phyloP scores from a whole-genome alignment of 331 rosid genomes.

The Quercus phellos region DNA sequence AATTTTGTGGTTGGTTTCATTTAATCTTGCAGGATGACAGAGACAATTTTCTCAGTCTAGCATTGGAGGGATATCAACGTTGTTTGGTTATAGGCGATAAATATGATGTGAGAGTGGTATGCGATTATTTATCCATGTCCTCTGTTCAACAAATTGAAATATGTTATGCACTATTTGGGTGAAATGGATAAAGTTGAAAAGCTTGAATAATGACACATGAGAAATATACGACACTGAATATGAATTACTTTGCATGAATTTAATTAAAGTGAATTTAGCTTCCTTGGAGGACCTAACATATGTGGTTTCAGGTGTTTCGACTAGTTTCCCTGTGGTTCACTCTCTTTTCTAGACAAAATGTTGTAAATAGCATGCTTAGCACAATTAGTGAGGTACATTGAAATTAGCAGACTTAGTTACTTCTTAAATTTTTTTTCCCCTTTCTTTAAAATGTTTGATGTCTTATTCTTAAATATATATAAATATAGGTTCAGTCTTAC shows the following conservation, averaged over 20 bases:
- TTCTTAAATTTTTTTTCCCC: neutral
- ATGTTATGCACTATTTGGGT: neutral
- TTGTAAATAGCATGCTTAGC: slow-evolving; percentile 65
- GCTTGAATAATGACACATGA: neutral
- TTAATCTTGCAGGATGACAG: slow-evolving; percentile 69
- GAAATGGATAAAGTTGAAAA: neutral
- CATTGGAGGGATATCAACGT: slow-evolving; percentile 83
- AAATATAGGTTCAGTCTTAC: slow-evolving; percentile 77
- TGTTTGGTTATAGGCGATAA: slow-evolving; percentile 84
- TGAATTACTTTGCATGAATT: neutral
- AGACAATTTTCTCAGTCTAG: slow-evolving; percentile 77
- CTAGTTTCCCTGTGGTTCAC: slow-evolving; percentile 84
- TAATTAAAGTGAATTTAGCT: slow-evolving; percentile 4
- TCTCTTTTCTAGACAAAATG: slow-evolving; percentile 58
- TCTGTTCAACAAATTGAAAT: slow-evolving; percentile 6
- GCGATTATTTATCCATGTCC: slow-evolving; percentile 27
- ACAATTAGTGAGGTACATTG: slow-evolving; percentile 62
- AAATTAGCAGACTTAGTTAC: neutral
- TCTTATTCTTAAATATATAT: slow-evolving; percentile 23
- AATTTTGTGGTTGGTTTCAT: slow-evolving; percentile 11
- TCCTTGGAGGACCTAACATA: slow-evolving; percentile 19
- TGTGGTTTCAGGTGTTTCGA: slow-evolving; percentile 73
- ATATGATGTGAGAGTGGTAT: slow-evolving; percentile 94
- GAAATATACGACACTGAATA: neutral
- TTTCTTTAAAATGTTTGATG: neutral